Evolutionary conservation across 305 asterid species (phyloP), one percentile per base, ranked within the genome.

Genomic region (Withania somnifera): DNA sequence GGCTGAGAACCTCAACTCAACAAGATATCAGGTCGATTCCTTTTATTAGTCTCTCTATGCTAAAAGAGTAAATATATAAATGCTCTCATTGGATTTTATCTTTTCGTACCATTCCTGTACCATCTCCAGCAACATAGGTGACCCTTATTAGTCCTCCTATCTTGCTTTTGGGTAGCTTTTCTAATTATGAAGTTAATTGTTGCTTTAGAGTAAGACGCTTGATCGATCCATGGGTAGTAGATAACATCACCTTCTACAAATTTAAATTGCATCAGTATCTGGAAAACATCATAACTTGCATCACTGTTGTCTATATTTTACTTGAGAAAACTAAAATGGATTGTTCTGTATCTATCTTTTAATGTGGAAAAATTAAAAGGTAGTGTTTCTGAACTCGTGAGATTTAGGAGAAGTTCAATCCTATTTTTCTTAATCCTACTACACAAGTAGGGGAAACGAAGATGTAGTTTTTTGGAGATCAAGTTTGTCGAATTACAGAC

Each of bases 1-100:
- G 34, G 64, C 86, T n/a, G 86, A 83, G 83, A 83, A 83, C 64
- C 80, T 36, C 34, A 82, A 83, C 53, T 78, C 69, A 58, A 66
- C 83, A 52, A 68, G 58, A 56, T 78, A 52, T 66, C 83, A 83
- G 83, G 86, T 60, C 56, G 78, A 11, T 34, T 61, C 20, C 26
- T 67, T 82, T 82, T 32, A 73, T 50, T 45, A 2, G 56, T 57
- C 60, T 73, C 42, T 26, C 4, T 28, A 75, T 75, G 11, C 61
- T 50, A 75, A 75, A 47, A 9, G 28, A 75, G 26, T 26, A n/a
- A 47, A 8, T 17, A 75, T 50, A 28, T 28, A 50, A 75, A 75
- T 75, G 26, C 45, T 75, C 60, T 73, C 79, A 9, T 2, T 50
- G 14, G 28, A 66, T 66, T 66, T 61, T 34, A 66, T 47, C 45